Evolutionary conservation across 345 rosid genomes (phyloP).

Genomic region (Odontarrhena argentea): DNA sequence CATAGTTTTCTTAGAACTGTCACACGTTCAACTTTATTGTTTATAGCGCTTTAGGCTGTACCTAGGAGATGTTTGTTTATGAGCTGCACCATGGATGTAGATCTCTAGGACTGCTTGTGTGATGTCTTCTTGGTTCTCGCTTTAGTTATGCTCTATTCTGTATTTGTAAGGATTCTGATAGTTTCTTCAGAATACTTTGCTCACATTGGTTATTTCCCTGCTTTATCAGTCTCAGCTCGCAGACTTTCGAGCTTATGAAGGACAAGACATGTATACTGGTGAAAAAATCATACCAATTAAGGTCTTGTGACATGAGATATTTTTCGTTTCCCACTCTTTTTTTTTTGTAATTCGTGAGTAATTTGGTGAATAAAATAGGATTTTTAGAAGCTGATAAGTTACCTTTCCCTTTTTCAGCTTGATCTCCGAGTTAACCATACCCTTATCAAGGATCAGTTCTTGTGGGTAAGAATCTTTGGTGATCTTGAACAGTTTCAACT

Average conservation of each 20-base stretch:
- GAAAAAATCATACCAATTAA: constrained; percentile 94
- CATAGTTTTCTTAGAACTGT: neutral
- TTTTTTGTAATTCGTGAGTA: neutral
- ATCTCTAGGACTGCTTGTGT: constrained; percentile 26
- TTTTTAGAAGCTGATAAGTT: constrained; percentile 1
- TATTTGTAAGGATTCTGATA: constrained; percentile 10
- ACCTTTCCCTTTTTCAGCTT: constrained; percentile 59
- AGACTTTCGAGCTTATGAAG: constrained; percentile 85
- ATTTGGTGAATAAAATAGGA: neutral
- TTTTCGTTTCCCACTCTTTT: neutral
- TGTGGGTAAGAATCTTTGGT: constrained; percentile 65
- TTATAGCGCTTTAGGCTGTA: neutral
- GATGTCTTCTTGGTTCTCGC: neutral
- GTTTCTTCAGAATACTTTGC: neutral
- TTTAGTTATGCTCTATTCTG: neutral
- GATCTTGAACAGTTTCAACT: constrained; percentile 6
- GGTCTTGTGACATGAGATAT: constrained; percentile 46
- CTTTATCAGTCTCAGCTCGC: constrained; percentile 71
- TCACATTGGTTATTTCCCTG: constrained; percentile 14
- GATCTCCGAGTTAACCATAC: constrained; percentile 93
- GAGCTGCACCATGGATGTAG: neutral
- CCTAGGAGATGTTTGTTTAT: neutral
- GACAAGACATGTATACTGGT: constrained; percentile 89
- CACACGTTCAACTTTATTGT: neutral
- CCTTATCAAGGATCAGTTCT: constrained; percentile 85